Base-by-base conservation (phyloP, 495 filamentous ascomycete genomes). In the Bacidia rubella region DNA sequence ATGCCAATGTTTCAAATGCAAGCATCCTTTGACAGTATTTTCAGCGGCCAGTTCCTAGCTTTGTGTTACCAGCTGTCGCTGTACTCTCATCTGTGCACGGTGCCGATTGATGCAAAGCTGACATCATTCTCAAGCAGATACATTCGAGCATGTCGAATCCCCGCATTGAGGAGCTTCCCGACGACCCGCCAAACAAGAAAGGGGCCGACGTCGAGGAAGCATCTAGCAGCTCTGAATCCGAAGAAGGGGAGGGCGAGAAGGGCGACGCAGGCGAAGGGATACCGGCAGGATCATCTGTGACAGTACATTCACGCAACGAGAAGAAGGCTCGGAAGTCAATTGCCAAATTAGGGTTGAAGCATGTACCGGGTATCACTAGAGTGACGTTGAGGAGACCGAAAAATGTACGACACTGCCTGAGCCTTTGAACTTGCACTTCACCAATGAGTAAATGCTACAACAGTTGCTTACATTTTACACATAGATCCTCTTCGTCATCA, bases 311-410 rank as follows among this genome's bases (percentile, higher is more conserved):
- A 62, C 87, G 92, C 69, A 94, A 94, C 74, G 93, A 99, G 83
- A 99, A 99, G 84, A 99, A 97, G 79, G 93, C 93, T 51, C 80
- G 93, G 67, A 97, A 97, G 77, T 86, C 87, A 64, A 95, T 98
- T 69, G 86, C 86, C 63, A 99, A 99, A 82, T 78, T 97, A 63
- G 90, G 94, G 62, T 74, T 99, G 66, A 93, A 89, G 76, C 88
- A 90, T 62, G 85, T 99, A 58, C 82, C 85, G 57, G 93, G 93
- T 65, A 99, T 99, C 68, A 99, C 93, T 60, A 80, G 92, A 68
- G 93, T 99, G 60, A 99, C 93, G 46, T 79, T 99, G 62, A 83
- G 93, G 72, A 77, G 93, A 66, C 93, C 93, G 59, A 99, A 99
- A 81, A 95, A 95, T 72, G 90, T 95, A 75, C 75, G 85, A 81